Conservation (phyloP, 176 grass and related monocot species). For the Tillandsia leiboldiana region DNA sequence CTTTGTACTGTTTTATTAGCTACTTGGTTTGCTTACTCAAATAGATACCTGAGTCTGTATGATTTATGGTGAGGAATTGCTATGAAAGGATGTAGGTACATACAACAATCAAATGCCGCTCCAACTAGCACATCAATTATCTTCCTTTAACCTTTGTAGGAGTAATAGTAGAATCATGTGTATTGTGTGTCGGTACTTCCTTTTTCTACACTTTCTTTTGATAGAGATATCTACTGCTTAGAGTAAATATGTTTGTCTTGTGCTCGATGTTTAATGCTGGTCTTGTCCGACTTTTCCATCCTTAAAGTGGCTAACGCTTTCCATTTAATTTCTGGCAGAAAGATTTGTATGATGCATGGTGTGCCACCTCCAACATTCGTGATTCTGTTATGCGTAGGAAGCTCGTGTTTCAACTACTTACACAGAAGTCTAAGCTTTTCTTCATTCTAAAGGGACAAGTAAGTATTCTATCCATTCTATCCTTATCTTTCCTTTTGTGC, state of each 20-base stretch:
- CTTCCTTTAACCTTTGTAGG: not conserved
- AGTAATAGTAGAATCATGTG: not conserved
- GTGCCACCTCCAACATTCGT: constrained; percentile 58
- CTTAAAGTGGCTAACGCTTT: not conserved
- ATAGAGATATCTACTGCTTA: not conserved
- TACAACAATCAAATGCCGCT: not conserved
- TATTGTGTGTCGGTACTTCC: not conserved
- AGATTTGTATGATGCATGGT: constrained; percentile 81
- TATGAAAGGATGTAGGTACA: not conserved
- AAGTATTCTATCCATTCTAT: constrained; percentile 24
- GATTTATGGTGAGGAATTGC: not conserved
- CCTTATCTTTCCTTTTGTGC: not conserved
- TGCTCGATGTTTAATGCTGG: constrained; percentile 8
- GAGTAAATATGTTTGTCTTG: not conserved
- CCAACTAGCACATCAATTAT: not conserved
- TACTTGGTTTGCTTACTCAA: not conserved
- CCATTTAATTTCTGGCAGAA: constrained; percentile 36
- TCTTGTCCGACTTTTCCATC: constrained; percentile 8
- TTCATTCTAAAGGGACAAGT: constrained; percentile 80
- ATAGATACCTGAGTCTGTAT: not conserved
- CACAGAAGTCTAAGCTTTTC: constrained; percentile 60
- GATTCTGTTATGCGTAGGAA: constrained; percentile 76
- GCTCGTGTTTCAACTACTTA: constrained; percentile 56
- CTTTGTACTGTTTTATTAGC: not conserved
- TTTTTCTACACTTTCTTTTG: not conserved